phyloP scores from a whole-genome alignment of 2,329 filamentous ascomycete species.

The Periconia sp. region DNA sequence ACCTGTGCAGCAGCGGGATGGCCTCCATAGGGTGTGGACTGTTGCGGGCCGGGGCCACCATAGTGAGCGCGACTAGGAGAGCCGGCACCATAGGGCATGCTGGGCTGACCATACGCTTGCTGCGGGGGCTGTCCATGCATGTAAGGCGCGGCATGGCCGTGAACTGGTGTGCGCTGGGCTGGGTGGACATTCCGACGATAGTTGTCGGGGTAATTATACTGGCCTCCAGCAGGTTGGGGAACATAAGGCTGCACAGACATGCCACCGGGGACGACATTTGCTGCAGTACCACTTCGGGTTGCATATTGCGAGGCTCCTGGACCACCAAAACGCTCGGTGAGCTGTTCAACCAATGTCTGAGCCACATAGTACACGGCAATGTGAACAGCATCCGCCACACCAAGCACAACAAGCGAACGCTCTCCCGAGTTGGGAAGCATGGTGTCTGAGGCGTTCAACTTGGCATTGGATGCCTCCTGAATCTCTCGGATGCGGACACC shows the following conservation, averaged over 20 bases:
- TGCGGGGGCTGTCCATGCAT: conserved; percentile 68
- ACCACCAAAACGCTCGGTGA: conserved; percentile 95
- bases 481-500: conserved; percentile 97
- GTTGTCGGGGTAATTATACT: conserved; percentile 89
- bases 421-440: conserved; percentile 94
- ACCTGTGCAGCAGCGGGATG: conserved; percentile 56
- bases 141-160: conserved; percentile 70
- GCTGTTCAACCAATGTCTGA: conserved; percentile 95
- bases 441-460: conserved; percentile 94
- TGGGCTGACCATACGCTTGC: conserved; percentile 58
- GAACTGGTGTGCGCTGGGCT: conserved; percentile 75
- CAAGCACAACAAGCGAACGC: conserved; percentile 96
- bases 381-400: conserved; percentile 96
- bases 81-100: conserved; percentile 77
- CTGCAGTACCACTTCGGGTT: conserved; percentile 89
- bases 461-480: conserved; percentile 94
- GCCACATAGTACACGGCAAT: conserved; percentile 99
- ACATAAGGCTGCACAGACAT: conserved; percentile 99
- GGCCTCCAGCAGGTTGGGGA: conserved; percentile 89
- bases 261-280: conserved; percentile 91
- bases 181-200: conserved; percentile 73
- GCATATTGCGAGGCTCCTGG: conserved; percentile 98
- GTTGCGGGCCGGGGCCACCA: conserved; percentile 78
- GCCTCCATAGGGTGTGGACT: conserved; percentile 70
- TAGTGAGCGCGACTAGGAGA: conserved; percentile 77